phyloP scores from a whole-genome alignment of 1,139 yeast genomes.

The Komagataea norvegica region DNA sequence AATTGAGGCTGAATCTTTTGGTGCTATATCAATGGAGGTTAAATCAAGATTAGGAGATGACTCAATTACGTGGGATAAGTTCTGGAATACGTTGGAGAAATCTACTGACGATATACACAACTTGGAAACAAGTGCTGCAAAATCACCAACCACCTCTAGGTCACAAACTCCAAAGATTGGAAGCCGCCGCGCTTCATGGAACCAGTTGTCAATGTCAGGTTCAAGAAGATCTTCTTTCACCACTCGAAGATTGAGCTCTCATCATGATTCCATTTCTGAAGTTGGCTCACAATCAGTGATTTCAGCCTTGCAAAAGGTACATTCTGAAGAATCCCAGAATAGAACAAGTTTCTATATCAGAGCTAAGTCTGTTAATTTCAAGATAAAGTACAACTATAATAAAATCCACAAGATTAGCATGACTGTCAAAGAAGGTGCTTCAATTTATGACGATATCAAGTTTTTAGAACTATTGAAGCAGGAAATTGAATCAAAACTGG shows the following conservation, averaged over 20 bases:
- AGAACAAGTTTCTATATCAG: conserved; percentile 21
- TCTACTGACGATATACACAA: conserved; percentile 25
- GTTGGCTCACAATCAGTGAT: neutral
- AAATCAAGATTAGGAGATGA: conserved; percentile 27
- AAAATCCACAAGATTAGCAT: conserved; percentile 22
- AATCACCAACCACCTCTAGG: conserved; percentile 17
- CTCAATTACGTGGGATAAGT: conserved; percentile 34
- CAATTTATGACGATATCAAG: conserved; percentile 20
- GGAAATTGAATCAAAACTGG: conserved; percentile 28
- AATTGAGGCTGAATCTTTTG: conserved; percentile 22
- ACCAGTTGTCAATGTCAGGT: conserved; percentile 14
- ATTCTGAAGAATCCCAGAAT: conserved; percentile 22
- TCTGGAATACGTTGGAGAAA: conserved; percentile 36
- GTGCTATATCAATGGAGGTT: conserved; percentile 24
- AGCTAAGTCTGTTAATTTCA: conserved; percentile 20
- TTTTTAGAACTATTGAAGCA: conserved; percentile 24
- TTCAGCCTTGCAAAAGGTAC: conserved; percentile 14
- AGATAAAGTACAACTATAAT: conserved; percentile 14
- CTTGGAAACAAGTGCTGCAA: conserved; percentile 21
- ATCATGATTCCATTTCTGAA: conserved; percentile 6
- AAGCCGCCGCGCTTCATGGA: conserved; percentile 20
- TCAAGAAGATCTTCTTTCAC: conserved; percentile 21
- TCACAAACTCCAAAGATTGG: conserved; percentile 16
- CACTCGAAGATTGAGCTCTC: conserved; percentile 15
- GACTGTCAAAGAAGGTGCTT: conserved; percentile 19